phyloP scores from a whole-genome alignment of 176 grass and related monocot species.

The Pontederia paniculata region DNA sequence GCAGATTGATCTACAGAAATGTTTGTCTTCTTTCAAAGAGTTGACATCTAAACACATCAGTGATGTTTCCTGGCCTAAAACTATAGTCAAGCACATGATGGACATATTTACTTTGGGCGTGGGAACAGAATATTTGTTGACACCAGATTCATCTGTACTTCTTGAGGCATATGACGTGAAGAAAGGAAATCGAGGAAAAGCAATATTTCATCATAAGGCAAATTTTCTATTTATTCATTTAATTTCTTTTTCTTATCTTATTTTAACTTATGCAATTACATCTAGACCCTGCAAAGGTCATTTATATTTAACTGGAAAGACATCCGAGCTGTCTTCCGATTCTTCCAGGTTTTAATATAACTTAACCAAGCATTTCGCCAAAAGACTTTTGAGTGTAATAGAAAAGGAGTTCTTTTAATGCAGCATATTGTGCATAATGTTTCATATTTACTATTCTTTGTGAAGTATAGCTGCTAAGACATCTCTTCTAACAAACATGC shows the following conservation, averaged over 20 bases:
- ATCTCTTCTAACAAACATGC: not conserved
- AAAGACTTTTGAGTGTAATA: no score
- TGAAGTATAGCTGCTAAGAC: no score
- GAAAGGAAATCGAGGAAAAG: slow-evolving; percentile 65
- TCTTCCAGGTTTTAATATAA: no score
- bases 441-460: no score
- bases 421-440: no score
- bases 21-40: slow-evolving; percentile 43
- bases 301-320: no score
- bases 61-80: slow-evolving; percentile 40
- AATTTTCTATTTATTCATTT: slow-evolving; percentile 32
- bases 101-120: slow-evolving; percentile 49
- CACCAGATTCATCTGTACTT: slow-evolving; percentile 45
- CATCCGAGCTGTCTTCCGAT: no score
- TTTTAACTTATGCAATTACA: not conserved
- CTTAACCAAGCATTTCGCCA: no score
- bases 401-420: no score
- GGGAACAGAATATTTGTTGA: slow-evolving; percentile 54
- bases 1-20: slow-evolving; percentile 61
- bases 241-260: not conserved
- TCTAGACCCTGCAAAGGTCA: no score
- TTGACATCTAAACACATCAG: slow-evolving; percentile 32
- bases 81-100: slow-evolving; percentile 35
- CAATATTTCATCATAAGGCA: slow-evolving; percentile 83
- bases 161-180: slow-evolving; percentile 59